Evolutionary conservation across 768 basidiomycete genomes (phyloP), one percentile per base, ranked within the genome.

Genomic region (Mycena latifolia): DNA sequence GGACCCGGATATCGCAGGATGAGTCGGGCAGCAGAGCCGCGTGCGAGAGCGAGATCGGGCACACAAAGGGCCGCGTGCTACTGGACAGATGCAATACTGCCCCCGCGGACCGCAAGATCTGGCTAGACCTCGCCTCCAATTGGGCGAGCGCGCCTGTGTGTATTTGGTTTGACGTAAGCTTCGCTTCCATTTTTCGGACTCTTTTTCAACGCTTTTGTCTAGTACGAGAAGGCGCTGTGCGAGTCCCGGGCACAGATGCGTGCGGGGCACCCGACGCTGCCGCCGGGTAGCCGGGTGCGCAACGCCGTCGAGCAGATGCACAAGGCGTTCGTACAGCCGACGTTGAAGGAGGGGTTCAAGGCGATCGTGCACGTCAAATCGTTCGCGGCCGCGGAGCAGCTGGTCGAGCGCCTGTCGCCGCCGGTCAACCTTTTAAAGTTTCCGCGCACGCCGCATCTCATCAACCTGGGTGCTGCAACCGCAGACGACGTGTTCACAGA

Each of bases 81-180:
- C 77, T 90, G 43, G 89, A 89, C 71, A 76, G 87, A 29, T 89
- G 87, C 74, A 90, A 89, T 67, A 82, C 83, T 9, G 75, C 85
- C 3, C 74, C 76, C 0, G 73, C 73, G 7, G 86, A 88, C 57
- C 78, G 88, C 51, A 83, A 81, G 66, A 46, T 59, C 1, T 89
- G 88, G 87, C 79, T 89, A 8, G 67, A 71, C 15, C 78, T 89
- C 11, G 86, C 86, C 3, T 73, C 79, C 7, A 83, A 80, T 63
- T 86, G 85, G 86, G 79, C 78, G 4, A 65, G 54, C 2, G 71
- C 78, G 2, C 82, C 86, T 0, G 78, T 87, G 10, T 86, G 84
- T 70, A 76, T 89, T 22, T 85, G 80, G 78, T 89, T 90, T 72
- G 87, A 88, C 69, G 69, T 69, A 29, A 27, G 64, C 45, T 14